Percentiles rank a stretch among this genome's conserved stretches.
phyloP scores from a whole-genome alignment of 495 filamentous ascomycete genomes.

The Aspergillus cavernicola region DNA sequence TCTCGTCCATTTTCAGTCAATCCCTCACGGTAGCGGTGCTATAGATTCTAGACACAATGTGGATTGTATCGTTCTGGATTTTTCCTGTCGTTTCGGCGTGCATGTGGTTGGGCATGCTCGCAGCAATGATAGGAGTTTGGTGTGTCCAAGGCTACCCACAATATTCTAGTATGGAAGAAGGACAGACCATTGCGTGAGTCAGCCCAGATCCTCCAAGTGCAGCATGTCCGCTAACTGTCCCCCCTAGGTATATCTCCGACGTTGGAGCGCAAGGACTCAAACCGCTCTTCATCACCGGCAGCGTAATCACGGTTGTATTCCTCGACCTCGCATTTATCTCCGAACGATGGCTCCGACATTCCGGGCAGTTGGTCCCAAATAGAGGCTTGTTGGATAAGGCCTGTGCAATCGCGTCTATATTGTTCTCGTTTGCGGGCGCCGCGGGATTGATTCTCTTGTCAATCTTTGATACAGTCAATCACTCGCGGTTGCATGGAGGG shows the following conservation, averaged over 20 bases:
- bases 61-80: conserved; percentile 62
- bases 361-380: conserved; percentile 67
- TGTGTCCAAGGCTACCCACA: conserved; percentile 51
- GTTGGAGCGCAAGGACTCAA: conserved; percentile 72
- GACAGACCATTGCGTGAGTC: conserved; percentile 70
- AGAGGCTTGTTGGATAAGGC: conserved; percentile 63
- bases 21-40: neutral
- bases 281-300: conserved; percentile 83
- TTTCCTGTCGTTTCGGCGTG: conserved; percentile 75
- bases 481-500: conserved; percentile 64
- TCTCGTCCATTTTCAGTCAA: neutral
- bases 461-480: conserved; percentile 73
- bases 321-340: conserved; percentile 77
- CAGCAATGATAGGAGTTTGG: conserved; percentile 72
- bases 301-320: conserved; percentile 73
- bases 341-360: conserved; percentile 80
- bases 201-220: neutral
- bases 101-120: conserved; percentile 75
- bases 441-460: conserved; percentile 74
- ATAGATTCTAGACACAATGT: conserved; percentile 27
- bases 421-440: conserved; percentile 73
- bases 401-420: conserved; percentile 62
- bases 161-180: conserved; percentile 63
- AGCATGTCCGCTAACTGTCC: neutral
- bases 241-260: conserved; percentile 63